Percentiles rank a stretch among this genome's conserved stretches.
Evolutionary conservation across 1,284 basidiomycete genomes (phyloP).

Genomic region (Grifola frondosa): DNA sequence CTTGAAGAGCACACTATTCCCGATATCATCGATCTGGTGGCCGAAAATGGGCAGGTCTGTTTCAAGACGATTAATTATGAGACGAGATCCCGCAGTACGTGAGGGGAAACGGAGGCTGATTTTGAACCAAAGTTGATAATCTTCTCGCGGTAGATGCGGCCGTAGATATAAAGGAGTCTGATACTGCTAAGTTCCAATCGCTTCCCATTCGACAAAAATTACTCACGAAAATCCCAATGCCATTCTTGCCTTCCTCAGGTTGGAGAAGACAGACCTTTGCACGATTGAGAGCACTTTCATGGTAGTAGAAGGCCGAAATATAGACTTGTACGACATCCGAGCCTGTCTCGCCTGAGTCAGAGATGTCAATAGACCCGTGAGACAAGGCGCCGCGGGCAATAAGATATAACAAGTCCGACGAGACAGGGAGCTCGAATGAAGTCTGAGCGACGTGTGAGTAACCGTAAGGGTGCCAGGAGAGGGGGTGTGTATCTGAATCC

Average conservation of each 20-base stretch:
- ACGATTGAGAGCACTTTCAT: slow-evolving; percentile 15
- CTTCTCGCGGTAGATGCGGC: background rate
- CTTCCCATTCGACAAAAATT: background rate
- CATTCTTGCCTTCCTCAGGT: background rate
- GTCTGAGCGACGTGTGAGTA: too few relatives aligned
- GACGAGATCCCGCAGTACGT: background rate
- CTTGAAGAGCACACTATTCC: slow-evolving; percentile 16
- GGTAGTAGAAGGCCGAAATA: slow-evolving; percentile 20
- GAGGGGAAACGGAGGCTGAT: slow-evolving; percentile 24
- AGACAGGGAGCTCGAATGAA: slow-evolving; percentile 23
- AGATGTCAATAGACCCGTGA: slow-evolving; percentile 24
- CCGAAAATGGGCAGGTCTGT: slow-evolving; percentile 24
- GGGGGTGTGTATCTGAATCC: too few relatives aligned
- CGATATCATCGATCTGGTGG: slow-evolving; percentile 22
- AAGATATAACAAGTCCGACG: slow-evolving; percentile 29
- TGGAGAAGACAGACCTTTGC: slow-evolving; percentile 15
- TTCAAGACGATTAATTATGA: slow-evolving; percentile 18
- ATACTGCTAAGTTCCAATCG: too few relatives aligned
- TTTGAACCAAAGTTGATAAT: slow-evolving; percentile 8
- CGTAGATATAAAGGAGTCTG: background rate
- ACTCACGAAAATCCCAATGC: background rate
- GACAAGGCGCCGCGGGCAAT: slow-evolving; percentile 23
- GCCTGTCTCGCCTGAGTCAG: slow-evolving; percentile 12
- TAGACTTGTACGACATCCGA: slow-evolving; percentile 21
- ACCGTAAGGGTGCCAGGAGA: too few relatives aligned